Percentiles rank a stretch among this genome's conserved stretches.
phyloP scores from a whole-genome alignment of 805 yeast genomes.

The Wickerhamiella domercqiae region DNA sequence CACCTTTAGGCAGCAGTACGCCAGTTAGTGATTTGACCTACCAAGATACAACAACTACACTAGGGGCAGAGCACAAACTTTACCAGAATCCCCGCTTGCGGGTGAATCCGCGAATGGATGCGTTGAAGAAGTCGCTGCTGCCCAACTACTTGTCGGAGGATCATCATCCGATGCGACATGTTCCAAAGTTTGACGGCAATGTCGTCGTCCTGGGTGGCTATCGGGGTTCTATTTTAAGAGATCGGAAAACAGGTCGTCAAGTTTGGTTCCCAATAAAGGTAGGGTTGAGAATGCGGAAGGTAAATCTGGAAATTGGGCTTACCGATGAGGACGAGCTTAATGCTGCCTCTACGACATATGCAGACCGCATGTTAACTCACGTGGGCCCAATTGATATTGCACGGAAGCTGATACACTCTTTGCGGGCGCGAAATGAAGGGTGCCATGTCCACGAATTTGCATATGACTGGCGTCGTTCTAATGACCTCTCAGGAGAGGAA shows the following conservation, averaged over 20 bases:
- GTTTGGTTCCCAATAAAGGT: slow-evolving; percentile 82
- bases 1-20: no score
- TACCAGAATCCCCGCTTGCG: slow-evolving; percentile 36
- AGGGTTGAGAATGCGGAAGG: slow-evolving; percentile 57
- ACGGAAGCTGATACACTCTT: slow-evolving; percentile 38
- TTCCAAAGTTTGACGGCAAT: slow-evolving; percentile 51
- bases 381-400: slow-evolving; percentile 81
- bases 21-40: background rate
- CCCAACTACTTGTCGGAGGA: slow-evolving; percentile 30
- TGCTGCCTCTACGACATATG: slow-evolving; percentile 38
- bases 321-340: slow-evolving; percentile 48
- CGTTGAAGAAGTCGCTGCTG: slow-evolving; percentile 47
- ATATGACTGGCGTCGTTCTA: slow-evolving; percentile 85
- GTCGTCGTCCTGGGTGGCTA: slow-evolving; percentile 76
- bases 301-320: slow-evolving; percentile 62
- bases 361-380: slow-evolving; percentile 67
- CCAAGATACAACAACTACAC: background rate
- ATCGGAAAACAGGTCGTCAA: slow-evolving; percentile 43
- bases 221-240: slow-evolving; percentile 66
- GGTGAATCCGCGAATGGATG: slow-evolving; percentile 54
- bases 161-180: slow-evolving; percentile 19
- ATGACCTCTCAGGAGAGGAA: slow-evolving; percentile 37
- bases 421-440: slow-evolving; percentile 26
- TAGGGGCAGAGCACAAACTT: slow-evolving; percentile 33
- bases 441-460: slow-evolving; percentile 60